These are phyloP conservation scores for Leptodermis oblonga DNA, from an alignment of 257 asterid species.

Conservation along the genomic window DNA sequence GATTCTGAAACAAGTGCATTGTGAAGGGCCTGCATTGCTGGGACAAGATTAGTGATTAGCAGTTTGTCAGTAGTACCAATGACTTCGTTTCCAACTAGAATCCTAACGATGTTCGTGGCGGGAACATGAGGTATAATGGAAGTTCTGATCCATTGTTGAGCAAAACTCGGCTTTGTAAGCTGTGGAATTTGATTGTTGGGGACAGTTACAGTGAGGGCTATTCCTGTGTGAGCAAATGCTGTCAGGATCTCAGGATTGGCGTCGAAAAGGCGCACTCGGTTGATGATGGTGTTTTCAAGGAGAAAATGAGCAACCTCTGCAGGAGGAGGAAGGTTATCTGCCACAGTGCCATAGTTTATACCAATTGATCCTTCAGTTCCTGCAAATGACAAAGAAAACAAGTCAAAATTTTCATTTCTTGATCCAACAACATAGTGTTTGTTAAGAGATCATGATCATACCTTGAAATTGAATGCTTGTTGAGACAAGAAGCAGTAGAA, in stretches of 20 bases:
- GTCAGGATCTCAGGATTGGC: constrained; percentile 43
- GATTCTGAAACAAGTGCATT: constrained; percentile 37
- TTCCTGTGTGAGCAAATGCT: constrained; percentile 59
- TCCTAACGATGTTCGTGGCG: constrained; percentile 47
- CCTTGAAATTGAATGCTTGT: constrained; percentile 28
- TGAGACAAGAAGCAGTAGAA: constrained; percentile 27
- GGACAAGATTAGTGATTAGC: constrained; percentile 44
- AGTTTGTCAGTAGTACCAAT: constrained; percentile 47
- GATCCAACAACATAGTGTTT: background rate
- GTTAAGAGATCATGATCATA: constrained; percentile 8
- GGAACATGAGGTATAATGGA: constrained; percentile 40
- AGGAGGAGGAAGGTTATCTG: constrained; percentile 49
- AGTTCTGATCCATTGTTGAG: constrained; percentile 50
- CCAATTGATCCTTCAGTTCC: constrained; percentile 47
- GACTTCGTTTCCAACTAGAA: constrained; percentile 65
- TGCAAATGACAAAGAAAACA: constrained; percentile 16
- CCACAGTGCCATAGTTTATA: constrained; percentile 40
- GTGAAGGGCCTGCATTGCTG: constrained; percentile 64
- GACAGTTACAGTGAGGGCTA: constrained; percentile 44
- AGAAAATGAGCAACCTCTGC: constrained; percentile 49
- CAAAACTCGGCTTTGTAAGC: constrained; percentile 30
- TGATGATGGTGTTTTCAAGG: constrained; percentile 45
- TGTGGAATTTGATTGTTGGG: constrained; percentile 48
- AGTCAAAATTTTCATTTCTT: background rate
- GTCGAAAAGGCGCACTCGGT: constrained; percentile 53